Conservation (phyloP, 2,329 filamentous ascomycete genomes). For the Pyricularia sp. region DNA sequence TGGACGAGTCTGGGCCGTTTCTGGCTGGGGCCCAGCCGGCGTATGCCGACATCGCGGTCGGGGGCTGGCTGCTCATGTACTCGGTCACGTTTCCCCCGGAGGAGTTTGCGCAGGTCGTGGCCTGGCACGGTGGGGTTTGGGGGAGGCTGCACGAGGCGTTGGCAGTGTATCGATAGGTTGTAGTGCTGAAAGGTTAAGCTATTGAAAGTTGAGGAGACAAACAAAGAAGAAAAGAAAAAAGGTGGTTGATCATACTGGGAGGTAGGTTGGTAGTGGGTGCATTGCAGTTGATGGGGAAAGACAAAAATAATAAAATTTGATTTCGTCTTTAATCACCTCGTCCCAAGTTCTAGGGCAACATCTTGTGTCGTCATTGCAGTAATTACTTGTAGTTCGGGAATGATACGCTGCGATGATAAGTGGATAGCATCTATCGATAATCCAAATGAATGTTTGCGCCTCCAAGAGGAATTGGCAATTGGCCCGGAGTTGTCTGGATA, state of each 20-base stretch:
- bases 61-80: slow-evolving; percentile 44
- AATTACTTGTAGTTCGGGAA: too few species aligned
- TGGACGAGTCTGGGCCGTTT: slow-evolving; percentile 33
- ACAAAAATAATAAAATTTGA: neutral
- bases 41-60: slow-evolving; percentile 49
- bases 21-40: slow-evolving; percentile 31
- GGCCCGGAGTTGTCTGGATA: neutral
- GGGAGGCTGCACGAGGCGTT: slow-evolving; percentile 37
- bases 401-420: too few species aligned
- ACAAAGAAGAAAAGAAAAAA: neutral
- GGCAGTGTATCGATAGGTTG: slow-evolving; percentile 15
- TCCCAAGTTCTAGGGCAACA: neutral
- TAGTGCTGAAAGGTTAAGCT: neutral
- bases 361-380: neutral
- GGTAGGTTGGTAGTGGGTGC: too few species aligned
- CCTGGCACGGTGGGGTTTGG: slow-evolving; percentile 43
- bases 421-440: too few species aligned
- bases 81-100: slow-evolving; percentile 24
- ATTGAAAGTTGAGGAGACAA: neutral
- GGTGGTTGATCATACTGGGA: neutral
- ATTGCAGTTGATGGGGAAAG: neutral
- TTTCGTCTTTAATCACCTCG: neutral
- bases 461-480: neutral
- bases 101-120: slow-evolving; percentile 36
- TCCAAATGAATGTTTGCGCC: too few species aligned